Conservation (phyloP, 1,284 basidiomycete species). For the Microbotryum silenes-acaulis region DNA sequence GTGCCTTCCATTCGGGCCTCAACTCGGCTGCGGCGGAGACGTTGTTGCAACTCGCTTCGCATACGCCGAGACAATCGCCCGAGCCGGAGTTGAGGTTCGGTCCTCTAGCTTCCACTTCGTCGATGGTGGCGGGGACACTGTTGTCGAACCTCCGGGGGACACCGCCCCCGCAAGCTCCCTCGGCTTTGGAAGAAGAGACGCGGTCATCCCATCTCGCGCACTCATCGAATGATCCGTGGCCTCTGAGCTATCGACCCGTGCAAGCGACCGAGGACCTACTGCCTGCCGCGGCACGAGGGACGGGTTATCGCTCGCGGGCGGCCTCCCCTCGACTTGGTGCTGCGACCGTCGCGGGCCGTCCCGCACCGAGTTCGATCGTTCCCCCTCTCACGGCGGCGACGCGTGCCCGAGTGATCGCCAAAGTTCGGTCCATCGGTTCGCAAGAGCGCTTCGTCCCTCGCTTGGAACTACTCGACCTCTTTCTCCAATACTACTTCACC, state of each 20-base stretch:
- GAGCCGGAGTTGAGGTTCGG: conserved; percentile 17
- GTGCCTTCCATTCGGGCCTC: background rate
- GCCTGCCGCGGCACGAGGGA: conserved; percentile 21
- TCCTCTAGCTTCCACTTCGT: background rate
- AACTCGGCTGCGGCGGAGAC: conserved; percentile 34
- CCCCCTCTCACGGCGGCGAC: conserved; percentile 26
- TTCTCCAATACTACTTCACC: conserved; percentile 28
- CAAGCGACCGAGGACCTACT: conserved; percentile 24
- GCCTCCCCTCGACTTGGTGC: conserved; percentile 17
- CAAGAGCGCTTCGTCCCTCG: conserved; percentile 27
- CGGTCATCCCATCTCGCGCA: conserved; percentile 20
- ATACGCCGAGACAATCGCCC: conserved; percentile 28
- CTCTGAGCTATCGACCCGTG: conserved; percentile 29
- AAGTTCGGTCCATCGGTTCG: conserved; percentile 18
- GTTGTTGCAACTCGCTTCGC: conserved; percentile 31
- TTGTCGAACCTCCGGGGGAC: no score
- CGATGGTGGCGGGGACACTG: no score
- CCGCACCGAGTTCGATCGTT: conserved; percentile 9
- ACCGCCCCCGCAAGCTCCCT: no score
- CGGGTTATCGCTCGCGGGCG: conserved; percentile 20
- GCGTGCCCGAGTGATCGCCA: conserved; percentile 20
- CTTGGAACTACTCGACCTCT: conserved; percentile 28
- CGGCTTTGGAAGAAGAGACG: conserved; percentile 5
- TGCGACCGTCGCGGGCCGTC: background rate
- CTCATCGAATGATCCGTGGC: conserved; percentile 25